Evolutionary conservation across 1,139 yeast species (phyloP), one percentile per base, ranked within the genome.

Genomic region (Geotrichum aggregatum): DNA sequence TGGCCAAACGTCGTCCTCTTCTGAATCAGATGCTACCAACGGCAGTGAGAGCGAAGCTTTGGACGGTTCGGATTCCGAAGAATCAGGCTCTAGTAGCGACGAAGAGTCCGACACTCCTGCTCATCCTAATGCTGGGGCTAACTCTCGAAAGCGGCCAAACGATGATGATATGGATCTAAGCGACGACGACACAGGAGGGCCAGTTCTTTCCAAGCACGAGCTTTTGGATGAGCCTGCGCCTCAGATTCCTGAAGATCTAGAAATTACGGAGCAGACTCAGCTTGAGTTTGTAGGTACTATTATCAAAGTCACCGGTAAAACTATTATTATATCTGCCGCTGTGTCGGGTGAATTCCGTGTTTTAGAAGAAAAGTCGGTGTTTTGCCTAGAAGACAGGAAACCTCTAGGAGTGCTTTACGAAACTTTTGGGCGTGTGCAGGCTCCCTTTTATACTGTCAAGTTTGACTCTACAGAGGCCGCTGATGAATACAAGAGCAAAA

Each of bases 381-480:
- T 92, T 16, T 88, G 96, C 65, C 75, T 89, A 49, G 84, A 82
- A 59, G 91, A 87, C 63, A 76, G 83, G 48, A 75, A 78, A 0
- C 72, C 86, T 0, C 62, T 94, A n/a, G 99, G 99, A 0, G 83
- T 86, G 1, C 71, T 92, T 13, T 86, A 80, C 63, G 99, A 92
- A 66, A 87, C 89, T 0, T 89, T 92, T 72, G 99, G 99, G 0
- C 83, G 89, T 22, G 76, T 92, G 7, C 87, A 87, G 58, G 71
- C 80, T n/a, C 98, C 98, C 0, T 73, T 84, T 44, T 91, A 87
- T 65, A 74, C 95, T 38, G 83, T 92, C 1, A 82, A 83, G 56
- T 83, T 87, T 65, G 78, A 81, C 49, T 59, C 74, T 0, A 73
- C 71, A 0, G 84, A 79, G 24, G 83, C 79, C 35, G 71, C 78